Base-by-base conservation (phyloP, 2,329 filamentous ascomycete species). In the Didymella lethalis region DNA sequence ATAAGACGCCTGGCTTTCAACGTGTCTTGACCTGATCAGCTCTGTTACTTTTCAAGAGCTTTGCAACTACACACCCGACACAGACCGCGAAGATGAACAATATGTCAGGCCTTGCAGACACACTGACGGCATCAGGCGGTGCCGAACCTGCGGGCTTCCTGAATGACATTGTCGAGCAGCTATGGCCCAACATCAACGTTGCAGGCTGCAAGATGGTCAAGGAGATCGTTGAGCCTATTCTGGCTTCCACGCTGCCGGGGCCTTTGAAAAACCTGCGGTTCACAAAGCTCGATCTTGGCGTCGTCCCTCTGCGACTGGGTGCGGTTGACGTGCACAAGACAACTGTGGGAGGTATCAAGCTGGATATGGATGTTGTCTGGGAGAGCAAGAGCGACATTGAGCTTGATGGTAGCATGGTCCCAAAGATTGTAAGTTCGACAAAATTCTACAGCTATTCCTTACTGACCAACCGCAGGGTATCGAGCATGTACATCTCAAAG, bases 141-240 rank as follows among this genome's bases (percentile, higher is more conserved):
- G 63, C 74, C 26, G 79, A 81, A 62, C 75, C 76, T 28, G 78
- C 76, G 58, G 72, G 74, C 51, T 83, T 83, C 63, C 75, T 83
- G 50, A 83, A 83, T 63, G 80, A 83, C 58, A 78, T 83, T 31
- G 73, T 83, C 36, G 75, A 65, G 14, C 79, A 81, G 54, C 67
- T 83, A 66, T 83, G 81, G 81, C 81, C 81, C 34, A 82, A 83
- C 64, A 81, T 83, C 70, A 77, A 75, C 43, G 74, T 80, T 5
- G 80, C 78, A 20, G 79, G 76, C 40, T 71, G 75, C 65, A 72
- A 74, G 45, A 82, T 82, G 73, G 70, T 77, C 41, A 83, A 82
- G 61, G 77, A 81, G 5, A 79, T 80, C 18, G 81, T 80, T 29
- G 80, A 83, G 63, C 81, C 81, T 34, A 82, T 83, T 65, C 77